Percentiles rank a stretch among this genome's conserved stretches.
Conservation (phyloP, 345 rosid genomes). For the Boechera stricta region DNA sequence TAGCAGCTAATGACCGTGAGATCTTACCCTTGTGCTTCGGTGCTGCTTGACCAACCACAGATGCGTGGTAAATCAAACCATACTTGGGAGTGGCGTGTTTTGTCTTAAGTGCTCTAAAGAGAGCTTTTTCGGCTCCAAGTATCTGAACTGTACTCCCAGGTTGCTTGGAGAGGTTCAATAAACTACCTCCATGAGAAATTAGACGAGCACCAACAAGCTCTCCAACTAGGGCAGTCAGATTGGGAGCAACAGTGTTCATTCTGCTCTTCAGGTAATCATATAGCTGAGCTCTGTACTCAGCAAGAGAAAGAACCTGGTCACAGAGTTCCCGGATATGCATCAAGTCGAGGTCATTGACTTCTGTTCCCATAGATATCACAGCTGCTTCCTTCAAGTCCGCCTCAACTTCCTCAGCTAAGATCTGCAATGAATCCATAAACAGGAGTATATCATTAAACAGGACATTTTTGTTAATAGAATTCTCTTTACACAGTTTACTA, state of each 20-base stretch:
- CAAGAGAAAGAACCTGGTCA: conserved; percentile 70
- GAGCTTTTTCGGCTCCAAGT: conserved; percentile 84
- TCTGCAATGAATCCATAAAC: conserved; percentile 39
- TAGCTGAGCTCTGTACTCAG: conserved; percentile 81
- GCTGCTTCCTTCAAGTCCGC: conserved; percentile 76
- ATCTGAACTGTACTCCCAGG: conserved; percentile 85
- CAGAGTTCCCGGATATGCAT: conserved; percentile 71
- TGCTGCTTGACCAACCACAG: conserved; percentile 78
- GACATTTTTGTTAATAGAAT: not conserved
- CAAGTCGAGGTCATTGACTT: conserved; percentile 77
- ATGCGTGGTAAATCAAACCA: conserved; percentile 83
- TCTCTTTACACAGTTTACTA: not conserved
- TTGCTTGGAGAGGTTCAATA: conserved; percentile 78
- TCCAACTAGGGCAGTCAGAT: conserved; percentile 81
- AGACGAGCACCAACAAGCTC: conserved; percentile 88
- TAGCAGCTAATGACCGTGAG: conserved; percentile 78
- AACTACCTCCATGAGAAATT: conserved; percentile 81
- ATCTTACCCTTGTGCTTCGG: conserved; percentile 82
- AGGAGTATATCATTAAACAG: not conserved
- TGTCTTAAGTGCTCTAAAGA: conserved; percentile 82
- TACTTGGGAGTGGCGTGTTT: conserved; percentile 86
- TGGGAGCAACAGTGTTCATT: conserved; percentile 81
- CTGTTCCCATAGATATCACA: conserved; percentile 84
- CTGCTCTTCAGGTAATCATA: conserved; percentile 79
- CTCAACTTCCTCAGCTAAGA: conserved; percentile 64